phyloP scores from a whole-genome alignment of 2,329 filamentous ascomycete genomes.

The Coccinonectria pachysandricola region DNA sequence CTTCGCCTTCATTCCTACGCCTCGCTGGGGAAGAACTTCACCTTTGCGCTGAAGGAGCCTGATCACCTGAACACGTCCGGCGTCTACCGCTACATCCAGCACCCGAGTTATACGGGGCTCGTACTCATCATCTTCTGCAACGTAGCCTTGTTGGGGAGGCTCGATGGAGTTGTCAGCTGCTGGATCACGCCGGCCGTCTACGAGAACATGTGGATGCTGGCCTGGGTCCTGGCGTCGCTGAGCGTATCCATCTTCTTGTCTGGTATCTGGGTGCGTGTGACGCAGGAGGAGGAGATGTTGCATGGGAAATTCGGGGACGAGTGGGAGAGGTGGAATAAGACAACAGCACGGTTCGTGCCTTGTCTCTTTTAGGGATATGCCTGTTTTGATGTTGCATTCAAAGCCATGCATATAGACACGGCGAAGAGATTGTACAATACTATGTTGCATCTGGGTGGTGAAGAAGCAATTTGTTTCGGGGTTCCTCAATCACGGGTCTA shows the following conservation, averaged over 20 bases:
- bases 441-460: too few species aligned
- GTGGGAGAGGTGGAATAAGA: constrained; percentile 38
- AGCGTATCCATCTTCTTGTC: constrained; percentile 9
- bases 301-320: constrained; percentile 32
- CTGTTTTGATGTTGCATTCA: too few species aligned
- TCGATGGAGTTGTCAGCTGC: constrained; percentile 30
- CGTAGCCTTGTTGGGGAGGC: constrained; percentile 23
- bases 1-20: constrained; percentile 29
- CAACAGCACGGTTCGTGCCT: constrained; percentile 40
- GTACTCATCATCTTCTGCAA: constrained; percentile 24
- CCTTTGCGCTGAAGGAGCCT: constrained; percentile 38
- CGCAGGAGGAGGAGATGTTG: constrained; percentile 42
- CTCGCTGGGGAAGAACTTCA: constrained; percentile 40
- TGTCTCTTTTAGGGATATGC: constrained; percentile 22
- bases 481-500: too few species aligned
- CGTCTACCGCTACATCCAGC: constrained; percentile 38
- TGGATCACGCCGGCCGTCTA: constrained; percentile 22
- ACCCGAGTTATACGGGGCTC: constrained; percentile 41
- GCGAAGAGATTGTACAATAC: too few species aligned
- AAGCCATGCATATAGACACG: too few species aligned
- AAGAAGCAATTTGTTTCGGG: too few species aligned
- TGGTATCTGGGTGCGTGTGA: constrained; percentile 26
- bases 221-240: constrained; percentile 2
- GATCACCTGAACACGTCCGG: constrained; percentile 34
- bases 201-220: background rate